Evolutionary conservation across 192 early-diverging fungal genomes (phyloP).

Genomic region (Mortierella hygrophila): DNA sequence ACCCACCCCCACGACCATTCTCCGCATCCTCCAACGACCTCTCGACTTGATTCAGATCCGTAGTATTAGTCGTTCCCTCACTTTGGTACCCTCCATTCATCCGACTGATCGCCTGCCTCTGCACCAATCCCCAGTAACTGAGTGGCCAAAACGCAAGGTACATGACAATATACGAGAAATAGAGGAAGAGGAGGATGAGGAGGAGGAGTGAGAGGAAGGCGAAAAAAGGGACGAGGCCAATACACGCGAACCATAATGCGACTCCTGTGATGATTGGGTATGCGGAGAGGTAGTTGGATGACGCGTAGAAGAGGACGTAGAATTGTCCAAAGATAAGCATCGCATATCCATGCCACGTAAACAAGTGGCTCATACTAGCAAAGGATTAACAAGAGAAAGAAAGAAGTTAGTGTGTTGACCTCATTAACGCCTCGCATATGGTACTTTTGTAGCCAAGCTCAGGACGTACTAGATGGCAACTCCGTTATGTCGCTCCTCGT

Average conservation of each 20-base stretch:
- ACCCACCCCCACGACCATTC: conserved; percentile 9
- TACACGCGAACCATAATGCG: conserved; percentile 33
- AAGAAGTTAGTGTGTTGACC: too few relatives aligned
- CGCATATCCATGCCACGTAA: conserved; percentile 52
- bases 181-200: conserved; percentile 10
- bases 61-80: conserved; percentile 39
- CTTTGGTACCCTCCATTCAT: conserved; percentile 48
- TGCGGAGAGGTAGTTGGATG: background rate
- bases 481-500: conserved; percentile 47
- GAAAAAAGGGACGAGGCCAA: conserved; percentile 50
- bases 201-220: conserved; percentile 21
- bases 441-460: too few relatives aligned
- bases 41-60: conserved; percentile 32
- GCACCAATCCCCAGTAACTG: conserved; percentile 33
- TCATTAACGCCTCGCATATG: too few relatives aligned
- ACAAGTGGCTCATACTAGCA: conserved; percentile 28
- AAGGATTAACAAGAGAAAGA: background rate
- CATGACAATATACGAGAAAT: conserved; percentile 29
- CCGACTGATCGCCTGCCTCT: conserved; percentile 43
- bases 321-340: conserved; percentile 37
- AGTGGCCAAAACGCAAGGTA: conserved; percentile 28
- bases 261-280: conserved; percentile 37
- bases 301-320: conserved; percentile 37
- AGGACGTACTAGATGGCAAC: conserved; percentile 47
- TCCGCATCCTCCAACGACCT: conserved; percentile 10